Base-by-base conservation (phyloP, 1,139 yeast genomes). In the Zygotorulaspora mrakii region DNA sequence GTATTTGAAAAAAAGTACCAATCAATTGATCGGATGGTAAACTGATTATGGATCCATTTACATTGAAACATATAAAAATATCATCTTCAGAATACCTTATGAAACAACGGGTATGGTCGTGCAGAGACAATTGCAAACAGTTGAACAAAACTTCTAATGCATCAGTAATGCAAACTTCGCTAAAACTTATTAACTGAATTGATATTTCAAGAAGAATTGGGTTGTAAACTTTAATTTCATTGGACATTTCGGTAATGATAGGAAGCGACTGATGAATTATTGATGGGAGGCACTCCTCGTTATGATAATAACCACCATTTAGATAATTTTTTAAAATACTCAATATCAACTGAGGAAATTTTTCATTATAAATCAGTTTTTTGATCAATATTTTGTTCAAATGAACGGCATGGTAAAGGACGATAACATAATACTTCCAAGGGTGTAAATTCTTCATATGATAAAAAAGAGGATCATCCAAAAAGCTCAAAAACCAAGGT, bases 361-460 rank as follows among this genome's bases (percentile, higher is more conserved):
- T 36, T 9, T 39, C 31, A 23, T 35, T 33, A 3, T 13, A 29
- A 17, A 39, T 27, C 31, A 45, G 32, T 12, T 27, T 35, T 11
- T 38, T 32, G 12, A 43, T 14, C n/a, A 40, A 27, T 11, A 26
- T 10, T 32, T 39, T 45, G 28, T 40, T 41, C 32, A 37, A 31
- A 24, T 42, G 45, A 4, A 45, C 43, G 6, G 46, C 39, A 32
- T 45, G 46, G 34, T 40, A 44, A 23, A 43, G 24, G 28, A 45
- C 50, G 21, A 43, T 47, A 16, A 50, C 45, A 26, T 49, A 55
- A 35, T 56, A 56, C 28, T 54, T 56, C 56, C 59, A 56, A 18
- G 50, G 42, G 33, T 51, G 54, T 18, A 45, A 18, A 31, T 52
- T 47, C 25, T 43, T 37, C 11, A 39, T 33, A 2, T 39, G 34